A percentile compares a stretch with the other conserved stretches of the same genome.
Evolutionary conservation across 2,329 filamentous ascomycete species (phyloP).

Genomic region (Fusarium mundagurra): DNA sequence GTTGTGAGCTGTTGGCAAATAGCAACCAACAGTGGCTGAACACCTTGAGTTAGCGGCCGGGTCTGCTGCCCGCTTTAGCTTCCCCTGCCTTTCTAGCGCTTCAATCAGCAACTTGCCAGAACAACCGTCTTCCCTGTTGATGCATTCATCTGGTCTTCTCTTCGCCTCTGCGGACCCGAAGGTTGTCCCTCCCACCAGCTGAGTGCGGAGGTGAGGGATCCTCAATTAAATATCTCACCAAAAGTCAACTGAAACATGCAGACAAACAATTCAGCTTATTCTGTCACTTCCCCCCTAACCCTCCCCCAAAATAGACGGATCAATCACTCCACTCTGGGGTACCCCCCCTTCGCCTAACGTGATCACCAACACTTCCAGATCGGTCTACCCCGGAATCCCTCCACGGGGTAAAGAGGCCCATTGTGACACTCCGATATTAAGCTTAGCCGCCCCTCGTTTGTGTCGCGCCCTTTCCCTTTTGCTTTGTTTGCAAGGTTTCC

Average conservation of each 20-base stretch:
- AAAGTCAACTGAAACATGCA: not conserved
- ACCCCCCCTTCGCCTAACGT: constrained; percentile 7
- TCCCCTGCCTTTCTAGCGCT: constrained; percentile 11
- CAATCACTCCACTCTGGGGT: constrained; percentile 26
- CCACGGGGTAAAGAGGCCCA: constrained; percentile 7
- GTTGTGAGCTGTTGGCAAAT: not conserved
- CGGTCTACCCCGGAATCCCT: constrained; percentile 21
- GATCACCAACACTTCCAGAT: constrained; percentile 20
- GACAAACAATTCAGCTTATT: not conserved
- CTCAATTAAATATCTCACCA: not conserved
- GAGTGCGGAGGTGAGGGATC: not conserved
- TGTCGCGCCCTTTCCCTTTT: not conserved
- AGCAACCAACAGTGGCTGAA: not conserved
- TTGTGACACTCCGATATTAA: not conserved
- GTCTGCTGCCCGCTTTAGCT: not conserved
- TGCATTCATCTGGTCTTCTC: not conserved
- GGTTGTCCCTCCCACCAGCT: not conserved
- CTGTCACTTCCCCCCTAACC: constrained; percentile 4
- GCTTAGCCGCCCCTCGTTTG: constrained; percentile 3
- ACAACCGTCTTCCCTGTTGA: not conserved
- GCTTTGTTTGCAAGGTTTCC: not conserved
- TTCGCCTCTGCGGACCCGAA: not conserved
- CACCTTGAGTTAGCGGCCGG: not conserved
- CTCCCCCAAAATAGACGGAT: not conserved
- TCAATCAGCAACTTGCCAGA: constrained; percentile 9